These are phyloP conservation scores for Neurospora terricola DNA, from an alignment of 495 filamentous ascomycete genomes.

Conservation along the genomic window DNA sequence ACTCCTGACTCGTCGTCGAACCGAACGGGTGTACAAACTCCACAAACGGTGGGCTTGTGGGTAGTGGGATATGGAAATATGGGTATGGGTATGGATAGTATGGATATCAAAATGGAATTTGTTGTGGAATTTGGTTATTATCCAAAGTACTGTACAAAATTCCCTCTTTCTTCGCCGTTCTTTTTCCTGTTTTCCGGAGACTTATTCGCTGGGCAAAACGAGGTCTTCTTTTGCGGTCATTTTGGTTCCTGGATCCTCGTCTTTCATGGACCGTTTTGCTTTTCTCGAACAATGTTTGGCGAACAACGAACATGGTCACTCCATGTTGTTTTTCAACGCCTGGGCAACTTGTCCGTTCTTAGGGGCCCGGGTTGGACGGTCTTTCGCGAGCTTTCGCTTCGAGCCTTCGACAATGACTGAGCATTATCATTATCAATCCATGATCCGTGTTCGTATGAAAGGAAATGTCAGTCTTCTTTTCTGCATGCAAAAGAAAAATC, in stretches of 20 bases:
- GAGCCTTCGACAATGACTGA: no score
- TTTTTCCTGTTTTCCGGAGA: not conserved
- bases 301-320: not conserved
- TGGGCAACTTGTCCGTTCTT: not conserved
- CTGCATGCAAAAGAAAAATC: not conserved
- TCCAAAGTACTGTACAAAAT: not conserved
- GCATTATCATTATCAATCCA: no score
- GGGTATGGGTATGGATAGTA: not conserved
- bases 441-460: not conserved
- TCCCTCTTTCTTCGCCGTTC: not conserved
- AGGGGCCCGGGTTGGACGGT: not conserved
- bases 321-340: not conserved
- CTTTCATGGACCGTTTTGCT: not conserved
- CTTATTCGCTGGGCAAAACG: not conserved
- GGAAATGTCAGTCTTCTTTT: not conserved
- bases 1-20: not conserved
- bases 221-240: not conserved
- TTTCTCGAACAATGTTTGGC: not conserved
- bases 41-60: not conserved
- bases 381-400: not conserved
- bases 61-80: not conserved
- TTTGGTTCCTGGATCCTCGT: not conserved
- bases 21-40: not conserved
- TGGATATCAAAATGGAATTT: not conserved
- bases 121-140: not conserved